A percentile compares a stretch with the other conserved stretches of the same genome.
Evolutionary conservation across 345 rosid species (phyloP).

Genomic region (Brassica carinata): DNA sequence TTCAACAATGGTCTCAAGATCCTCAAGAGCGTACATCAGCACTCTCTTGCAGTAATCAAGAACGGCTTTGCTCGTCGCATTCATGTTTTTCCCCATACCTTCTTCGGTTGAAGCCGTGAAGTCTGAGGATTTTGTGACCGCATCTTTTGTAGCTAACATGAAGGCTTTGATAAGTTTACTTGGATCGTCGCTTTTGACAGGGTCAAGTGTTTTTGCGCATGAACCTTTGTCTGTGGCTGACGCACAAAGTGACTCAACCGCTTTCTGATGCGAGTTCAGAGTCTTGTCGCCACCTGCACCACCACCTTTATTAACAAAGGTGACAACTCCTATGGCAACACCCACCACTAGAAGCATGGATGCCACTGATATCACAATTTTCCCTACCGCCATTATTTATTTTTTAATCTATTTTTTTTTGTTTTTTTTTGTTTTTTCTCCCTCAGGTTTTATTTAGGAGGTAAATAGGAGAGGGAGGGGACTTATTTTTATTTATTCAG

Average conservation of each 20-base stretch:
- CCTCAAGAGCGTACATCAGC: slow-evolving; percentile 39
- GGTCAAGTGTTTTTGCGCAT: slow-evolving; percentile 53
- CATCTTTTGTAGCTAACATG: slow-evolving; percentile 38
- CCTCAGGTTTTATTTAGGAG: slow-evolving; percentile 40
- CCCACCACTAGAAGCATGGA: slow-evolving; percentile 55
- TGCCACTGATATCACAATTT: slow-evolving; percentile 42
- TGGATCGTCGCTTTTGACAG: slow-evolving; percentile 49
- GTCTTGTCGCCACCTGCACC: neutral
- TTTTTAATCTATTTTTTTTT: too few relatives aligned
- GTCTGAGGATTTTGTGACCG: slow-evolving; percentile 44
- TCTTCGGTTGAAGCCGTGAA: slow-evolving; percentile 43
- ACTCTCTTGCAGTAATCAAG: slow-evolving; percentile 44
- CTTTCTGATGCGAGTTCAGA: slow-evolving; percentile 43
- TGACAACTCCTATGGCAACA: slow-evolving; percentile 45
- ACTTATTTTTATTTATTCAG: slow-evolving; percentile 7
- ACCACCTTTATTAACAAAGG: slow-evolving; percentile 16
- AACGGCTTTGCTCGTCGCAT: slow-evolving; percentile 32
- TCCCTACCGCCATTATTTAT: slow-evolving; percentile 37
- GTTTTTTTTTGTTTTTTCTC: slow-evolving; percentile 6
- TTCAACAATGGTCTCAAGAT: slow-evolving; percentile 42
- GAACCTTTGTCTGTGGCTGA: slow-evolving; percentile 50
- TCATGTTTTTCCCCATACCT: slow-evolving; percentile 23
- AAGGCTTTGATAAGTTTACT: slow-evolving; percentile 53
- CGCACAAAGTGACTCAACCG: slow-evolving; percentile 46
- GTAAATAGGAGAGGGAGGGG: slow-evolving; percentile 36